Conservation (phyloP, 768 basidiomycete genomes). For the Lactarius sp. region DNA sequence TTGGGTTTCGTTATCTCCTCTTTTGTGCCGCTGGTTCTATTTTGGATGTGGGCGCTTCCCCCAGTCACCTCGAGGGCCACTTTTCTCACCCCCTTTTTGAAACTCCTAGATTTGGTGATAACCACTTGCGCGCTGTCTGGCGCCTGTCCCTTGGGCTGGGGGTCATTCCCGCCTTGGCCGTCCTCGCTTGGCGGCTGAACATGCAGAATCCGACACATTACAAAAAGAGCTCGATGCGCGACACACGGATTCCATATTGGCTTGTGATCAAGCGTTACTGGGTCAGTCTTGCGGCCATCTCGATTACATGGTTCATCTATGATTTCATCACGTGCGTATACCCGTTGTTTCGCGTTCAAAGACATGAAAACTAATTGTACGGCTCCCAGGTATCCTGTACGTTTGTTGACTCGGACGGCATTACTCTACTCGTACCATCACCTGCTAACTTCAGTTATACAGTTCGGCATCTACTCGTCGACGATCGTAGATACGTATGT, state of each 20-base stretch:
- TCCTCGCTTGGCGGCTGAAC: conserved; percentile 82
- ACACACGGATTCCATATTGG: conserved; percentile 65
- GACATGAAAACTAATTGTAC: neutral
- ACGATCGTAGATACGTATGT: conserved; percentile 62
- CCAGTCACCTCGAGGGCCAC: neutral
- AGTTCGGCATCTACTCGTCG: conserved; percentile 81
- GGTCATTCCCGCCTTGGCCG: conserved; percentile 67
- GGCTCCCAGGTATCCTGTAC: conserved; percentile 53
- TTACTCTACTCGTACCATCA: conserved; percentile 5
- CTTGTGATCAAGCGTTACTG: conserved; percentile 81
- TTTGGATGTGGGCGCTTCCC: conserved; percentile 69
- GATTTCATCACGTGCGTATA: conserved; percentile 66
- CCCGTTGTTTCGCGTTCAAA: neutral
- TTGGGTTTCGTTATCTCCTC: conserved; percentile 73
- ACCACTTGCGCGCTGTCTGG: conserved; percentile 86
- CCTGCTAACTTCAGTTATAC: neutral
- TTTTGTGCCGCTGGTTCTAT: conserved; percentile 80
- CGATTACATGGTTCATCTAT: conserved; percentile 79
- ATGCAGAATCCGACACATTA: conserved; percentile 78
- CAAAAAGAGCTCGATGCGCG: conserved; percentile 75
- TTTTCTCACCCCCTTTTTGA: neutral
- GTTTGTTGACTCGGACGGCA: conserved; percentile 27
- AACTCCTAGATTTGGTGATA: conserved; percentile 54
- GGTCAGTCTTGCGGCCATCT: conserved; percentile 65
- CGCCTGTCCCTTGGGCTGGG: conserved; percentile 82